Percentiles rank a stretch among this genome's conserved stretches.
Conservation (phyloP, 2,329 filamentous ascomycete species). For the Penicillium thymicola region DNA sequence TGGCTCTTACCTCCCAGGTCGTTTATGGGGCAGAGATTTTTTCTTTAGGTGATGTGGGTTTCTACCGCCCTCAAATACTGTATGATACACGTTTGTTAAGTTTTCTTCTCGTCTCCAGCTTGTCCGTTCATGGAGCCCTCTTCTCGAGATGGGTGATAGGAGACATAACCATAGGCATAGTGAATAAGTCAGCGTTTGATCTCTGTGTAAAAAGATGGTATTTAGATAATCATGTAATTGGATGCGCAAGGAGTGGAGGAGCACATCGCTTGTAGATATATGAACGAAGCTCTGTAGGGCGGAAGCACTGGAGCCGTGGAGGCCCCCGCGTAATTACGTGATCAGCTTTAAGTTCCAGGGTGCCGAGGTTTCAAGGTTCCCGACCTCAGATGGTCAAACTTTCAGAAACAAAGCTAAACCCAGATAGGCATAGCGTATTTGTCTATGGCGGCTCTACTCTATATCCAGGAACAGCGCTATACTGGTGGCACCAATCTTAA, state of each 20-base stretch:
- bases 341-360: background rate
- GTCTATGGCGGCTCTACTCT: conserved; percentile 1
- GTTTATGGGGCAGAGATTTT: background rate
- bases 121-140: background rate
- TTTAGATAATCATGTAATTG: background rate
- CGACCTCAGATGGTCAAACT: too few species aligned
- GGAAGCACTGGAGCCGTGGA: background rate
- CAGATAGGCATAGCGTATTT: background rate
- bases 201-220: background rate
- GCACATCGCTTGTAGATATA: background rate
- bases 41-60: background rate
- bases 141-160: background rate
- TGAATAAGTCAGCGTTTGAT: background rate
- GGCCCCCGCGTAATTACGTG: background rate
- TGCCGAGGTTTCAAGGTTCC: background rate
- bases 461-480: too few species aligned
- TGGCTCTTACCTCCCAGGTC: background rate
- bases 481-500: background rate
- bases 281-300: background rate
- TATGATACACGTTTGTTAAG: background rate
- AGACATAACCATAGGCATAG: background rate
- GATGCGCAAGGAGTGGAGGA: background rate
- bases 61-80: background rate
- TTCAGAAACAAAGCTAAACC: background rate
- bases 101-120: background rate